Evolutionary conservation across 805 yeast species (phyloP).

Genomic region (Trichomonascus vanleenenianus): DNA sequence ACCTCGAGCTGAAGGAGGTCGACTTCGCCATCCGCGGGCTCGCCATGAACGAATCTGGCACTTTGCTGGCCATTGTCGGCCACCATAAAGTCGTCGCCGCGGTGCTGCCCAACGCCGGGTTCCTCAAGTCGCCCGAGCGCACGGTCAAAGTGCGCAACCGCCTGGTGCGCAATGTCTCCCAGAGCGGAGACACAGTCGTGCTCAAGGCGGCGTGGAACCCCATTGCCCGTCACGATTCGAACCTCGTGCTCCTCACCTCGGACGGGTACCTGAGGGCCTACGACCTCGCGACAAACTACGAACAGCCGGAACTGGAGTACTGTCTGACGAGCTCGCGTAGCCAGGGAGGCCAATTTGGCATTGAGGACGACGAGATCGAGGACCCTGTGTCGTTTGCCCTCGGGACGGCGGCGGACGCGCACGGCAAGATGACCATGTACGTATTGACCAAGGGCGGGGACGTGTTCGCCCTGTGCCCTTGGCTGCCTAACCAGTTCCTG

Average conservation of each 20-base stretch:
- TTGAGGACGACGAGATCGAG: slow-evolving; percentile 11
- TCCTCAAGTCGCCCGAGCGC: slow-evolving; percentile 3
- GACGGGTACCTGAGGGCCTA: slow-evolving; percentile 30
- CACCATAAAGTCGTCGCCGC: slow-evolving; percentile 25
- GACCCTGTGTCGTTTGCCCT: slow-evolving; percentile 36
- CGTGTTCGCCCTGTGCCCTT: slow-evolving; percentile 56
- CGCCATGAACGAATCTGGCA: slow-evolving; percentile 35
- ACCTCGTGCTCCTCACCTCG: slow-evolving; percentile 35
- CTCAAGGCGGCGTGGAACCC: slow-evolving; percentile 40
- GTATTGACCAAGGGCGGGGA: slow-evolving; percentile 50
- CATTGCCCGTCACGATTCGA: slow-evolving; percentile 36
- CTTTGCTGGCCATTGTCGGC: slow-evolving; percentile 37
- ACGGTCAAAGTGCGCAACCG: slow-evolving; percentile 22
- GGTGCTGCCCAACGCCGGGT: slow-evolving; percentile 26
- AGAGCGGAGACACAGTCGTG: slow-evolving; percentile 23
- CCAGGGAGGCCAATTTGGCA: slow-evolving; percentile 1
- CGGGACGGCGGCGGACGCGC: slow-evolving; percentile 32
- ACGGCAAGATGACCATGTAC: slow-evolving; percentile 46
- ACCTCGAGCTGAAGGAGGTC: slow-evolving; percentile 18
- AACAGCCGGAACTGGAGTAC: slow-evolving; percentile 19
- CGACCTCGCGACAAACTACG: slow-evolving; percentile 29
- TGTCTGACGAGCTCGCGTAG: not conserved
- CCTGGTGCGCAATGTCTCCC: slow-evolving; percentile 5
- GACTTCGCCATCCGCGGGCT: slow-evolving; percentile 31
- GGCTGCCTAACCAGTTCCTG: slow-evolving; percentile 41